phyloP scores from a whole-genome alignment of 1,284 basidiomycete species.

The Leccinum colubrinum region DNA sequence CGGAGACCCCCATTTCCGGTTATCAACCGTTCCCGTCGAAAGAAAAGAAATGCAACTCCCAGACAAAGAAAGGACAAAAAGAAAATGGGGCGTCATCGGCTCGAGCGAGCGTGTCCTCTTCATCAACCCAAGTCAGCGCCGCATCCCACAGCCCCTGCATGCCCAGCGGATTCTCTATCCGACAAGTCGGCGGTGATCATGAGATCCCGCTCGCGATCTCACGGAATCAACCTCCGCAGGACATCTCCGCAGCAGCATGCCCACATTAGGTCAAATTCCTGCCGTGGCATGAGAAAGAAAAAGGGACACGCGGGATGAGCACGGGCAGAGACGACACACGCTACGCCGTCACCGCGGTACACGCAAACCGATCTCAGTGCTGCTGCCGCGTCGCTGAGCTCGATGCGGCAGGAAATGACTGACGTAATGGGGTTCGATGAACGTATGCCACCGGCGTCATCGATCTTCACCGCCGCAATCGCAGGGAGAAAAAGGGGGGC shows the following conservation, averaged over 20 bases:
- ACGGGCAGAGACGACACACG: conserved; percentile 4
- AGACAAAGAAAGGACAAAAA: conserved; percentile 1
- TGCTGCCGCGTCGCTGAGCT: conserved; percentile 2
- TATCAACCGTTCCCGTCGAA: conserved; percentile 9
- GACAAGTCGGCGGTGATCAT: conserved; percentile 5
- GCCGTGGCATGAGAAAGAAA: conserved; percentile 6
- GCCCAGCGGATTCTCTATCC: conserved; percentile 3
- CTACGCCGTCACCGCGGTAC: conserved; percentile 18
- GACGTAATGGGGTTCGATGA: conserved; percentile 23
- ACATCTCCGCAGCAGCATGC: conserved; percentile 11
- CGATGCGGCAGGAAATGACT: conserved; percentile 7
- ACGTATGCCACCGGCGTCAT: conserved; percentile 28
- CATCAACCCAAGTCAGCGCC: background rate
- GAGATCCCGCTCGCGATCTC: conserved; percentile 17
- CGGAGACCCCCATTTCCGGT: conserved; percentile 15
- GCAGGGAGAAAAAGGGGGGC: background rate
- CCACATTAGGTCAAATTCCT: conserved; percentile 4
- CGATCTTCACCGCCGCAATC: conserved; percentile 24
- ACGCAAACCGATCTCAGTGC: background rate
- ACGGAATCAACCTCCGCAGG: conserved; percentile 5
- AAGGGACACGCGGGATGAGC: conserved; percentile 2
- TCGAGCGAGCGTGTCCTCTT: background rate
- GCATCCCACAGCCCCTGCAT: conserved; percentile 9
- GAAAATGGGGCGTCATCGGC: background rate
- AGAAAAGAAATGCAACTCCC: background rate